Evolutionary conservation across 768 basidiomycete species (phyloP).

Genomic region (Multifurca ochricompacta): DNA sequence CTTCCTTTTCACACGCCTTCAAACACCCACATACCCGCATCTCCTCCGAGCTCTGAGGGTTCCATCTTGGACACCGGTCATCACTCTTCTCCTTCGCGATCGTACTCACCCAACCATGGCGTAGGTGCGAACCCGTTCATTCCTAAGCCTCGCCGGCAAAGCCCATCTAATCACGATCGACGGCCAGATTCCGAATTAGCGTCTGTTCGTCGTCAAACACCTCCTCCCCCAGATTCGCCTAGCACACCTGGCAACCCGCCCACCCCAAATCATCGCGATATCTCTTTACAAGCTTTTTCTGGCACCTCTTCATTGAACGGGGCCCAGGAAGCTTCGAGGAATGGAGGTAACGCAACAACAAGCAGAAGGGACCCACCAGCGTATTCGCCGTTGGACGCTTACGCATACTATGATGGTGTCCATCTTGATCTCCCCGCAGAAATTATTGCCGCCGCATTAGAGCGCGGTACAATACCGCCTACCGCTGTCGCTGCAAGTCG

Average conservation of each 20-base stretch:
- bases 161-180: slow-evolving; percentile 59
- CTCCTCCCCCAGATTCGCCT: slow-evolving; percentile 65
- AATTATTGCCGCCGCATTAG: slow-evolving; percentile 82
- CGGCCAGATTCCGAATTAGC: slow-evolving; percentile 58
- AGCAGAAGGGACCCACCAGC: slow-evolving; percentile 69
- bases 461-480: slow-evolving; percentile 58
- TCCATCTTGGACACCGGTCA: slow-evolving; percentile 24
- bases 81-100: slow-evolving; percentile 43
- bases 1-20: slow-evolving; percentile 50
- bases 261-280: slow-evolving; percentile 78
- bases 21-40: slow-evolving; percentile 41
- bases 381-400: slow-evolving; percentile 86
- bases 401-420: slow-evolving; percentile 78
- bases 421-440: slow-evolving; percentile 90
- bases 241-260: slow-evolving; percentile 65
- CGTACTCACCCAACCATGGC: slow-evolving; percentile 42
- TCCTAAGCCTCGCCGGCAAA: slow-evolving; percentile 52
- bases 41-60: slow-evolving; percentile 28
- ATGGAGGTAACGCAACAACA: slow-evolving; percentile 31
- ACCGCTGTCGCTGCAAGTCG: slow-evolving; percentile 45
- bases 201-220: slow-evolving; percentile 50
- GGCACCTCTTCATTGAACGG: slow-evolving; percentile 14
- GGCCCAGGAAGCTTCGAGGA: slow-evolving; percentile 1
- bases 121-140: slow-evolving; percentile 84
- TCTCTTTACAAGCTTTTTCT: slow-evolving; percentile 64